Percentiles rank a stretch among this genome's conserved stretches.
These are phyloP conservation scores for Eimeria brunetti DNA, from an alignment of 169 alveolate species.

Conservation along the genomic window DNA sequence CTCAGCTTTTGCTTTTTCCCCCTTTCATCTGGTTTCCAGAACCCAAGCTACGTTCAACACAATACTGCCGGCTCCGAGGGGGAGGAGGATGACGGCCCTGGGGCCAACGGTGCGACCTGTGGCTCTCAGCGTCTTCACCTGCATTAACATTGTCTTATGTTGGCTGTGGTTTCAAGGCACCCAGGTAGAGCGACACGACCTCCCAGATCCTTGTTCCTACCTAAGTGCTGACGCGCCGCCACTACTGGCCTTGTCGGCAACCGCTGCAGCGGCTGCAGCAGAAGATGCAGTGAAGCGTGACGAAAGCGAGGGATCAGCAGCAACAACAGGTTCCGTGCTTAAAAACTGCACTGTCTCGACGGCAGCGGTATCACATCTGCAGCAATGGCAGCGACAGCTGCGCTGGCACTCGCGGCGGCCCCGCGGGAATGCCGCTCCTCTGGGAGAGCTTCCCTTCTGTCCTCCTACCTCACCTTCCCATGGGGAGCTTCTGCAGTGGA, in stretches of 20 bases:
- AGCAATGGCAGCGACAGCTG: conserved; percentile 20
- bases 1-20: background rate
- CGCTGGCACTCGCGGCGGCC: background rate
- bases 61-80: background rate
- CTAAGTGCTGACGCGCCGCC: background rate
- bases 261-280: conserved; percentile 4
- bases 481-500: conserved; percentile 58
- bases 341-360: background rate
- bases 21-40: background rate
- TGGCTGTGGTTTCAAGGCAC: conserved; percentile 54
- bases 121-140: conserved; percentile 40
- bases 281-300: background rate
- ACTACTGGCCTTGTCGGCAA: background rate
- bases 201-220: conserved; percentile 39
- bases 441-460: background rate
- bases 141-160: background rate
- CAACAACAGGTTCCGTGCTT: background rate
- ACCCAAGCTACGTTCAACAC: background rate
- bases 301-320: background rate
- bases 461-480: conserved; percentile 10
- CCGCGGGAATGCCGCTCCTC: background rate
- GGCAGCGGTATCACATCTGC: background rate
- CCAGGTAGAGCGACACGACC: conserved; percentile 48
- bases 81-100: conserved; percentile 44
- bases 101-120: conserved; percentile 44